phyloP scores from a whole-genome alignment of 1,139 yeast species.

The Geotrichum klebahnii region DNA sequence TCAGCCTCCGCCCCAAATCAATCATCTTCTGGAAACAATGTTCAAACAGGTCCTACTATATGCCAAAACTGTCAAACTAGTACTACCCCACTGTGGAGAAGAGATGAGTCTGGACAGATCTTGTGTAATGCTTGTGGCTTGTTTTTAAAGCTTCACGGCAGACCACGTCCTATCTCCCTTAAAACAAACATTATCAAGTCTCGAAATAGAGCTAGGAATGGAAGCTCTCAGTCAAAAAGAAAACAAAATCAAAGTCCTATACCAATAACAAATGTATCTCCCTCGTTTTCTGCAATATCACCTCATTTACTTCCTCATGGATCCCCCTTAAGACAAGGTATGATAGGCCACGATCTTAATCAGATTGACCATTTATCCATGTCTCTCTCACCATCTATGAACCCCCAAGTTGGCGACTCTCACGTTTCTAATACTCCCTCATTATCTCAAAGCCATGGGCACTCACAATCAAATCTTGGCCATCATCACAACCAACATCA shows the following conservation, averaged over 20 bases:
- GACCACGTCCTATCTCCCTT: slow-evolving; percentile 83
- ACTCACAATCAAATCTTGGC: neutral
- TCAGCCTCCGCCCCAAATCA: slow-evolving; percentile 5
- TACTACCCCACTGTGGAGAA: slow-evolving; percentile 89
- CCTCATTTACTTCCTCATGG: slow-evolving; percentile 28
- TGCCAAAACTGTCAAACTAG: slow-evolving; percentile 89
- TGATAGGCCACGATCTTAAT: slow-evolving; percentile 19
- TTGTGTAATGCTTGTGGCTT: slow-evolving; percentile 92
- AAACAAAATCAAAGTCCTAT: slow-evolving; percentile 24
- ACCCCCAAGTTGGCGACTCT: slow-evolving; percentile 1
- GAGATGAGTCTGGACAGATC: slow-evolving; percentile 90
- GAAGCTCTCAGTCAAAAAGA: slow-evolving; percentile 14
- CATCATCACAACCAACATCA: slow-evolving; percentile 19
- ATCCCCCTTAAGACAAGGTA: slow-evolving; percentile 25
- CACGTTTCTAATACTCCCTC: neutral
- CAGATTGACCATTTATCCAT: slow-evolving; percentile 17
- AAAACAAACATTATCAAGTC: slow-evolving; percentile 90
- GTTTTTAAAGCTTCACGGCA: slow-evolving; percentile 81
- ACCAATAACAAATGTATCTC: slow-evolving; percentile 27
- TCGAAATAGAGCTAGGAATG: slow-evolving; percentile 57
- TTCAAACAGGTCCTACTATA: slow-evolving; percentile 45
- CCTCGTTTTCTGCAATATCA: slow-evolving; percentile 27
- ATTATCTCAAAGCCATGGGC: neutral
- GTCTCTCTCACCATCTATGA: slow-evolving; percentile 16
- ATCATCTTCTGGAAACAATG: neutral